Evolutionary conservation across 768 basidiomycete genomes (phyloP).

Genomic region (Boletus subcaerulescens): DNA sequence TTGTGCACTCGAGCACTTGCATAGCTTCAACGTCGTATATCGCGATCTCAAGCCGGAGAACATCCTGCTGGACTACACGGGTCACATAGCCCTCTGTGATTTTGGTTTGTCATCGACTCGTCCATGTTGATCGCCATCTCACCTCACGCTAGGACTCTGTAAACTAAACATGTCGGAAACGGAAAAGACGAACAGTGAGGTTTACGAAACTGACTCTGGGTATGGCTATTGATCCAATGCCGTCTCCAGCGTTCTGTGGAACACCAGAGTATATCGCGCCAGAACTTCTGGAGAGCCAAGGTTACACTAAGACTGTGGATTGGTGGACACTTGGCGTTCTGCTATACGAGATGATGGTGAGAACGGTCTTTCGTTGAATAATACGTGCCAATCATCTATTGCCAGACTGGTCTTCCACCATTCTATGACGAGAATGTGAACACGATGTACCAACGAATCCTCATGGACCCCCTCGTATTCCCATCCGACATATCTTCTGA

Average conservation of each 20-base stretch:
- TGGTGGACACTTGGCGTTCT: slow-evolving; percentile 99
- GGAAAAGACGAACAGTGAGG: slow-evolving; percentile 91
- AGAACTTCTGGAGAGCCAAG: slow-evolving; percentile 92
- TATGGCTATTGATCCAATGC: slow-evolving; percentile 1
- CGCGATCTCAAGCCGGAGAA: slow-evolving; percentile 98
- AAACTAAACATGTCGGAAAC: slow-evolving; percentile 97
- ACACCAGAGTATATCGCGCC: slow-evolving; percentile 99
- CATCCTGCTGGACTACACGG: slow-evolving; percentile 94
- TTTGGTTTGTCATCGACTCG: slow-evolving; percentile 54
- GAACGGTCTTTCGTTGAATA: not conserved
- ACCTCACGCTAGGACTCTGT: slow-evolving; percentile 57
- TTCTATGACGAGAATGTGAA: slow-evolving; percentile 99
- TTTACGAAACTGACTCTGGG: not conserved
- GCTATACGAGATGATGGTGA: slow-evolving; percentile 94
- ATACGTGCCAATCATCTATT: slow-evolving; percentile 3
- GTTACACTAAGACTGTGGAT: slow-evolving; percentile 97
- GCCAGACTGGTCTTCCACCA: slow-evolving; percentile 88
- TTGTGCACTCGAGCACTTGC: slow-evolving; percentile 92
- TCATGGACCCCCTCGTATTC: slow-evolving; percentile 91
- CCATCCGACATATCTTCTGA: slow-evolving; percentile 85
- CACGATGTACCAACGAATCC: slow-evolving; percentile 95
- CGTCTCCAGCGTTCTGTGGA: slow-evolving; percentile 81
- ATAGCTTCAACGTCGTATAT: slow-evolving; percentile 98
- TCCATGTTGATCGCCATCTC: not conserved
- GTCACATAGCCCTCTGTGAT: slow-evolving; percentile 96